Evolutionary conservation across 176 grass and related monocot species (phyloP).

Genomic region (maize (Zea mays)): Zm-B73-REFERENCE-NAM-5.0 NC_050104.1:152467001-152467500

Average conservation of each 20-base stretch:
- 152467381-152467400: background rate
- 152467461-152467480: background rate
- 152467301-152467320: background rate
- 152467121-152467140: conserved; percentile 10
- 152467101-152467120: conserved; percentile 15
- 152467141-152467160: conserved; percentile 8
- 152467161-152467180: conserved; percentile 14
- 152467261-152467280: background rate
- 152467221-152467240: background rate
- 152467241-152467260: conserved; percentile 2
- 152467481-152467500: conserved; percentile 4
- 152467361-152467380: background rate
- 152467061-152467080: conserved; percentile 28
- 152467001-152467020: conserved; percentile 43
- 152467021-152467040: conserved; percentile 26
- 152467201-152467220: conserved; percentile 20
- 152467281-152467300: background rate
- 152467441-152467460: conserved; percentile 17
- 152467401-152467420: conserved; percentile 6
- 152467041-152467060: conserved; percentile 2
- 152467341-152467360: conserved; percentile 17
- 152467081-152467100: conserved; percentile 8
- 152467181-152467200: conserved; percentile 8
- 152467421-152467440: background rate
- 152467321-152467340: conserved; percentile 11